These are phyloP conservation scores for Tetrapyrgos nigripes DNA, from an alignment of 1,284 basidiomycete species.

Conservation along the genomic window DNA sequence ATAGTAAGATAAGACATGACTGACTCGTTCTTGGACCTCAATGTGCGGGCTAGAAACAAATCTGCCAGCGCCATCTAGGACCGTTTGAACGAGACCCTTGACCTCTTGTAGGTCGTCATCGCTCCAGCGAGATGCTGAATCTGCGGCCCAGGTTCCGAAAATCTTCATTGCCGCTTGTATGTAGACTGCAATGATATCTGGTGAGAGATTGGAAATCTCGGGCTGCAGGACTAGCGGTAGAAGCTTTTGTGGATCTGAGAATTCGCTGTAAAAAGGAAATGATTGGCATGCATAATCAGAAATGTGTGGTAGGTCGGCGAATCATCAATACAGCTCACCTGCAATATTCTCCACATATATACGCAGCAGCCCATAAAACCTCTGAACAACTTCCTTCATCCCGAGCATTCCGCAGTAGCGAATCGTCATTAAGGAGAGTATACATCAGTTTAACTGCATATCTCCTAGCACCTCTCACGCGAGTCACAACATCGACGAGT, in stretches of 20 bases:
- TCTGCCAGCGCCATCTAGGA: slow-evolving; percentile 60
- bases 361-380: slow-evolving; percentile 90
- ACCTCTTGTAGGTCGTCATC: slow-evolving; percentile 69
- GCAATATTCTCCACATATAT: slow-evolving; percentile 95
- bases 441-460: slow-evolving; percentile 87
- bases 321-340: slow-evolving; percentile 49
- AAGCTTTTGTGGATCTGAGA: slow-evolving; percentile 73
- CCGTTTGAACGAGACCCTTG: slow-evolving; percentile 63
- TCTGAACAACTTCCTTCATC: slow-evolving; percentile 78
- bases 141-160: slow-evolving; percentile 85
- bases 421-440: slow-evolving; percentile 80
- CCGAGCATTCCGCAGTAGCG: slow-evolving; percentile 64
- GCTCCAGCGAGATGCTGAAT: slow-evolving; percentile 79
- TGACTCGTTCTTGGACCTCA: slow-evolving; percentile 90
- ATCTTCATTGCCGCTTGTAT: slow-evolving; percentile 88
- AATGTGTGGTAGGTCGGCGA: slow-evolving; percentile 1
- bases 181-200: slow-evolving; percentile 76
- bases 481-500: slow-evolving; percentile 86
- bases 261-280: slow-evolving; percentile 52
- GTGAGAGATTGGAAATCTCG: slow-evolving; percentile 56
- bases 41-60: slow-evolving; percentile 71
- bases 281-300: slow-evolving; percentile 5
- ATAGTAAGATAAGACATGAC: slow-evolving; percentile 32
- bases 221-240: slow-evolving; percentile 72
- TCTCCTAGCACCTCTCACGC: slow-evolving; percentile 78